Conservation (phyloP, 345 rosid species). For the Kernera saxatilis region DNA sequence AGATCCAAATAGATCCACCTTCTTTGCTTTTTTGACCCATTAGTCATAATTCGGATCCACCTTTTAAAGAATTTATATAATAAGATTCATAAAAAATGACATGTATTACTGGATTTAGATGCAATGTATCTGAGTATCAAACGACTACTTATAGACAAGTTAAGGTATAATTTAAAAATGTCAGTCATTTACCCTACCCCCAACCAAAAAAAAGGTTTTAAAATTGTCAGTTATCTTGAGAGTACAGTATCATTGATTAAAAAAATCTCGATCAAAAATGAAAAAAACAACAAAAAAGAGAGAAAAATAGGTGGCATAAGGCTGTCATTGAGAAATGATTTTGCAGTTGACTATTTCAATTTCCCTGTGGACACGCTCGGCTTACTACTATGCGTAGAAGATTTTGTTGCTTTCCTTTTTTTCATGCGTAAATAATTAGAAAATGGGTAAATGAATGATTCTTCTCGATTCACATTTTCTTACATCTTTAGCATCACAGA, state of each 20-base stretch:
- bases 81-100: background rate
- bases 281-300: background rate
- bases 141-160: slow-evolving; percentile 8
- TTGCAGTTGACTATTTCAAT: slow-evolving; percentile 2
- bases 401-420: background rate
- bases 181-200: background rate
- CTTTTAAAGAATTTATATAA: too few relatives aligned
- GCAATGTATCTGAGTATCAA: slow-evolving; percentile 14
- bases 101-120: slow-evolving; percentile 3
- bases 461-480: background rate
- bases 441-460: background rate
- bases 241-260: background rate
- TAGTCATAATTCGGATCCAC: background rate
- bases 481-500: too few relatives aligned
- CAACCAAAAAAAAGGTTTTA: background rate
- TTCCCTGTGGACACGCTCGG: background rate
- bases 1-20: background rate
- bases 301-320: background rate
- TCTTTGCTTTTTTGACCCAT: background rate
- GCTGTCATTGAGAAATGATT: slow-evolving; percentile 4
- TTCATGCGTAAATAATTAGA: background rate
- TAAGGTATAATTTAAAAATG: background rate
- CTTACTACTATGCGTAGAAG: background rate
- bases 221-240: slow-evolving; percentile 7
- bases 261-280: background rate